phyloP scores from a whole-genome alignment of 1,139 yeast genomes.

The Pneumocystis murina region DNA sequence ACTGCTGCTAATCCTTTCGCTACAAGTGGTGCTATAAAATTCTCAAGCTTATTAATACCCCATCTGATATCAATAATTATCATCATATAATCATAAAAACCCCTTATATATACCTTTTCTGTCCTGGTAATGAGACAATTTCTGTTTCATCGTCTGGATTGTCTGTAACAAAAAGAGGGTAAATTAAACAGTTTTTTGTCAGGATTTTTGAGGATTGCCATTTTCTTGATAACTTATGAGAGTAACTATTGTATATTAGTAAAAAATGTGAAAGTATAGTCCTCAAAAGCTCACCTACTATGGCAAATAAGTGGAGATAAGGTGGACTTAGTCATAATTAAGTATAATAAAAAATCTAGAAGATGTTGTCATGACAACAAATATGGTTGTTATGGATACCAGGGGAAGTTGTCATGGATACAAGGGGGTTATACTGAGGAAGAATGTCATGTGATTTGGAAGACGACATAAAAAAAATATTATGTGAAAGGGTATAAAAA shows the following conservation, averaged over 20 bases:
- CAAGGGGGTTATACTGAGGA: too few relatives aligned
- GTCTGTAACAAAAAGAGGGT: slow-evolving; percentile 79
- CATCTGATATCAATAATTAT: slow-evolving; percentile 21
- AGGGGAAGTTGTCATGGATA: too few relatives aligned
- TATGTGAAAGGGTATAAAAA: too few relatives aligned
- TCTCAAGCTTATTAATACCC: slow-evolving; percentile 67
- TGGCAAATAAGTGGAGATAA: background rate
- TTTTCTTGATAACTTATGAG: slow-evolving; percentile 71
- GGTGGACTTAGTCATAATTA: background rate
- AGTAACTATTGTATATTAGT: slow-evolving; percentile 40
- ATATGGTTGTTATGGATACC: too few relatives aligned
- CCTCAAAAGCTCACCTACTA: background rate
- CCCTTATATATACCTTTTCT: slow-evolving; percentile 35
- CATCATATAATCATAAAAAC: slow-evolving; percentile 1
- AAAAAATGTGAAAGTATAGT: background rate
- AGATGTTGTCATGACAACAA: background rate
- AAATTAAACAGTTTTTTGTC: slow-evolving; percentile 55
- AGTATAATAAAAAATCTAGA: too few relatives aligned
- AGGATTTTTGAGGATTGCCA: slow-evolving; percentile 86
- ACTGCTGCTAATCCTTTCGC: slow-evolving; percentile 75
- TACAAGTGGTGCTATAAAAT: slow-evolving; percentile 55
- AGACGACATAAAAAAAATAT: too few relatives aligned
- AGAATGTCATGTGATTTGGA: too few relatives aligned
- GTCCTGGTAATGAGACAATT: slow-evolving; percentile 72
- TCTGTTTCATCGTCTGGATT: slow-evolving; percentile 60